Evolutionary conservation across 2,329 filamentous ascomycete genomes (phyloP).

Genomic region (Cryphonectria naterciae): DNA sequence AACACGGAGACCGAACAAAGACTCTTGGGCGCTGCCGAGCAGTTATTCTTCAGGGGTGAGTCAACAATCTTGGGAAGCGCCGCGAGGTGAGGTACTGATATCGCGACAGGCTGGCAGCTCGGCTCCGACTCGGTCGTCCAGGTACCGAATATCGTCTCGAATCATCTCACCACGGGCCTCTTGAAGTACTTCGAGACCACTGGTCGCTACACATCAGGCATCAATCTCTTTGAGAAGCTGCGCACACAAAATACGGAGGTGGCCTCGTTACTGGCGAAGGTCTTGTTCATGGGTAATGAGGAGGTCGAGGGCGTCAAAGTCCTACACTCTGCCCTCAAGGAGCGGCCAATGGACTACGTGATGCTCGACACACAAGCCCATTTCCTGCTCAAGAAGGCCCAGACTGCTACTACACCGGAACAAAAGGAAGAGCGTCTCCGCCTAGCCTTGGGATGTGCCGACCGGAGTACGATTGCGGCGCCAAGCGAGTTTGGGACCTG

Average conservation of each 20-base stretch:
- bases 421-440: constrained; percentile 70
- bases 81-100: constrained; percentile 21
- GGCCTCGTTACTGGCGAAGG: constrained; percentile 86
- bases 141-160: constrained; percentile 94
- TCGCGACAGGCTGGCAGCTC: constrained; percentile 77
- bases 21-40: constrained; percentile 91
- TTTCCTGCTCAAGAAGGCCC: constrained; percentile 85
- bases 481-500: constrained; percentile 97
- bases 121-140: constrained; percentile 97
- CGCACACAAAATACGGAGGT: constrained; percentile 90
- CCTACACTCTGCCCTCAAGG: constrained; percentile 84
- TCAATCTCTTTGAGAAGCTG: constrained; percentile 97
- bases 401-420: constrained; percentile 56
- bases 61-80: neutral
- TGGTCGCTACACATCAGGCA: constrained; percentile 89
- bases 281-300: constrained; percentile 92
- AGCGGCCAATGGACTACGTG: constrained; percentile 96
- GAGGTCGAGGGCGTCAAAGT: constrained; percentile 94
- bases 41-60: constrained; percentile 88
- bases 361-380: constrained; percentile 93
- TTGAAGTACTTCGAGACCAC: constrained; percentile 95
- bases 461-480: constrained; percentile 90
- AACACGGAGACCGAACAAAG: constrained; percentile 98
- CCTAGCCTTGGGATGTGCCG: constrained; percentile 89
- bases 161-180: constrained; percentile 91